Conservation (phyloP, 768 basidiomycete genomes). For the Clathrus columnatus region DNA sequence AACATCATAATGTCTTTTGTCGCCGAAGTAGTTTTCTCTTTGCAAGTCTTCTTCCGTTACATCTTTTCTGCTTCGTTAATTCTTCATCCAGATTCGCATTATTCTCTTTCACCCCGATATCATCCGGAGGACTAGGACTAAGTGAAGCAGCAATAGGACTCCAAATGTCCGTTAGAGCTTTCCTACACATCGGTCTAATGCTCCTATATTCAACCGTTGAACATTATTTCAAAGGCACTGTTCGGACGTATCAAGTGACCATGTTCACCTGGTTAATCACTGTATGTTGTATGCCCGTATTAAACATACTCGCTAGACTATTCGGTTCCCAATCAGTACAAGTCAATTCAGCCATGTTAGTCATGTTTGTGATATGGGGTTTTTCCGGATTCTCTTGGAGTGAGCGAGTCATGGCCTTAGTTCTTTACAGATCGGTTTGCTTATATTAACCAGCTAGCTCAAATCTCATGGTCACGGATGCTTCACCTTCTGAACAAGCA, state of each 20-base stretch:
- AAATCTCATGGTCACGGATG: constrained; percentile 11
- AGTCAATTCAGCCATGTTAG: not conserved
- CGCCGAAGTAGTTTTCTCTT: constrained; percentile 6
- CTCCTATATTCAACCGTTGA: constrained; percentile 2
- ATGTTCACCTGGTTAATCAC: constrained; percentile 7
- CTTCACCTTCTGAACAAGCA: constrained; percentile 11
- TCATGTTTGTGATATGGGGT: constrained; percentile 10
- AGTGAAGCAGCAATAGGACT: constrained; percentile 12
- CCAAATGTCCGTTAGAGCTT: constrained; percentile 11
- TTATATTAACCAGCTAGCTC: not conserved
- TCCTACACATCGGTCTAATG: constrained; percentile 8
- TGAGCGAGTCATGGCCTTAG: not conserved
- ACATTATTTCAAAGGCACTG: constrained; percentile 1
- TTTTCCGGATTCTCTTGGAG: constrained; percentile 7
- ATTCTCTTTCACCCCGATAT: constrained; percentile 12
- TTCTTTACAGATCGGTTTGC: not conserved
- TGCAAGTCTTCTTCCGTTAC: too few relatives aligned
- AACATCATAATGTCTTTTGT: constrained; percentile 3
- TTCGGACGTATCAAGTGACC: constrained; percentile 2
- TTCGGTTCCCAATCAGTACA: not conserved
- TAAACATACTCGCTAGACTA: constrained; percentile 4
- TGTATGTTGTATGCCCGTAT: constrained; percentile 5
- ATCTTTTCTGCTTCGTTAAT: too few relatives aligned
- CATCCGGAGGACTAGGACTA: constrained; percentile 13
- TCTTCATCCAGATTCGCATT: constrained; percentile 11